Conservation (phyloP, 78 protist genomes). For the Thecamonas trahens region DNA sequence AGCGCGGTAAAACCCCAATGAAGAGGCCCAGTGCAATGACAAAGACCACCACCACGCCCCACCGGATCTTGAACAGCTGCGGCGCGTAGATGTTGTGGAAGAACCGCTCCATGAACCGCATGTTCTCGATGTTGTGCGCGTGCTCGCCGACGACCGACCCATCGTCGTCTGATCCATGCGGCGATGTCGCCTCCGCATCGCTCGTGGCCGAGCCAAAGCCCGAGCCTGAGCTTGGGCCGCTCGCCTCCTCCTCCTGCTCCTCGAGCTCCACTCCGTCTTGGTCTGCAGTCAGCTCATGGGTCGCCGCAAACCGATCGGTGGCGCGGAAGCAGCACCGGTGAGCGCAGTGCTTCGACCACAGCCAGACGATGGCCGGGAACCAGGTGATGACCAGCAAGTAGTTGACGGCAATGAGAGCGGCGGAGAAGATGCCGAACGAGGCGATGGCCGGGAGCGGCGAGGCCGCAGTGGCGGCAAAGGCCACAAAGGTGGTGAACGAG, state of each 20-base stretch:
- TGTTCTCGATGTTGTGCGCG: too few relatives aligned
- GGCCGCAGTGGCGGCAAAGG: constrained; percentile 21
- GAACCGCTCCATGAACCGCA: not conserved
- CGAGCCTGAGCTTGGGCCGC: too few relatives aligned
- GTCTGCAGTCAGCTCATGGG: too few relatives aligned
- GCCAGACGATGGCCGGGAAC: constrained; percentile 8
- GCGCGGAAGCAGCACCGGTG: not conserved
- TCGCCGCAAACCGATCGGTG: too few relatives aligned
- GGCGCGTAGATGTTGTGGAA: not conserved
- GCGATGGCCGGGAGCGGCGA: constrained; percentile 17
- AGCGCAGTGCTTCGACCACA: not conserved
- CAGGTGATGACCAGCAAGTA: constrained; percentile 1
- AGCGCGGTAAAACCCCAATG: too few relatives aligned
- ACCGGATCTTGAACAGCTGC: not conserved
- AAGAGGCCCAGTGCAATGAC: too few relatives aligned
- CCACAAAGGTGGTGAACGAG: constrained; percentile 1
- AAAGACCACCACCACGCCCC: not conserved
- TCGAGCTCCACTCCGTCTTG: too few relatives aligned
- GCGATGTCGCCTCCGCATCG: too few relatives aligned
- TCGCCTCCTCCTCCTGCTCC: too few relatives aligned
- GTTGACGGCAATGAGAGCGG: not conserved
- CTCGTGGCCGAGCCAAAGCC: too few relatives aligned
- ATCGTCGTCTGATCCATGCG: too few relatives aligned
- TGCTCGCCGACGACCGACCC: too few relatives aligned
- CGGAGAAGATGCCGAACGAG: constrained; percentile 10